A percentile compares a stretch with the other conserved stretches of the same genome.
These are phyloP conservation scores for Auriscalpium vulgare DNA, from an alignment of 768 basidiomycete genomes.

Conservation along the genomic window DNA sequence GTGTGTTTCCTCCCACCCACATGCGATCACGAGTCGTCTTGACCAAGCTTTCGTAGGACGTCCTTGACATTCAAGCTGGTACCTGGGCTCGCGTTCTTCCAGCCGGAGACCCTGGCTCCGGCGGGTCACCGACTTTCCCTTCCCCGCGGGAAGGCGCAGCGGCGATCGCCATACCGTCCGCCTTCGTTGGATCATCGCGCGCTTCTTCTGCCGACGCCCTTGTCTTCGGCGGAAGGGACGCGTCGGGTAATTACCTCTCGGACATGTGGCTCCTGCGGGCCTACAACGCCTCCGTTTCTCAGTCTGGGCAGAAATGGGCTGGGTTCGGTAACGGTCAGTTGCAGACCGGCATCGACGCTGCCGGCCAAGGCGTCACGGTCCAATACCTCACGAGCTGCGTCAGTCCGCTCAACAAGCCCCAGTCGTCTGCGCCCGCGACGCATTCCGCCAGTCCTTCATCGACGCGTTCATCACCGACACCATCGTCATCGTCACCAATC, in stretches of 20 bases:
- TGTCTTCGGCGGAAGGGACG: conserved; percentile 72
- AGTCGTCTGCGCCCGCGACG: background rate
- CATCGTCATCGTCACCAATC: conserved; percentile 16
- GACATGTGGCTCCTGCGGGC: conserved; percentile 77
- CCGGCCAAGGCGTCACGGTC: conserved; percentile 58
- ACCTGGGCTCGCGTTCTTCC: conserved; percentile 70
- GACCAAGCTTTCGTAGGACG: conserved; percentile 31
- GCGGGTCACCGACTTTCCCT: conserved; percentile 44
- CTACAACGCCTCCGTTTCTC: conserved; percentile 53
- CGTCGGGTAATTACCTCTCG: conserved; percentile 54
- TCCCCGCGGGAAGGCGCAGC: conserved; percentile 65
- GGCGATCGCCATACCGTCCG: conserved; percentile 43
- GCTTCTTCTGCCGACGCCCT: conserved; percentile 54
- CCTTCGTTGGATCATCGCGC: conserved; percentile 50
- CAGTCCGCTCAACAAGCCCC: conserved; percentile 20
- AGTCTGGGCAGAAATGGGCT: conserved; percentile 48
- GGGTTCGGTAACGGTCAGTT: conserved; percentile 60
- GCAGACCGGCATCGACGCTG: conserved; percentile 53
- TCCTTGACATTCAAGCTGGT: conserved; percentile 53
- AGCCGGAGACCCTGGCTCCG: conserved; percentile 60
- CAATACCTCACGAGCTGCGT: conserved; percentile 58
- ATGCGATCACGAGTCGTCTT: background rate
- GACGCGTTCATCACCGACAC: conserved; percentile 10
- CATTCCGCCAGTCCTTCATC: background rate
- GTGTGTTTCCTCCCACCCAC: conserved; percentile 31